A percentile compares a stretch with the other conserved stretches of the same genome.
These are phyloP conservation scores for Gypsophila paniculata DNA, from an alignment of 179 eudicot genomes.

Conservation along the genomic window DNA sequence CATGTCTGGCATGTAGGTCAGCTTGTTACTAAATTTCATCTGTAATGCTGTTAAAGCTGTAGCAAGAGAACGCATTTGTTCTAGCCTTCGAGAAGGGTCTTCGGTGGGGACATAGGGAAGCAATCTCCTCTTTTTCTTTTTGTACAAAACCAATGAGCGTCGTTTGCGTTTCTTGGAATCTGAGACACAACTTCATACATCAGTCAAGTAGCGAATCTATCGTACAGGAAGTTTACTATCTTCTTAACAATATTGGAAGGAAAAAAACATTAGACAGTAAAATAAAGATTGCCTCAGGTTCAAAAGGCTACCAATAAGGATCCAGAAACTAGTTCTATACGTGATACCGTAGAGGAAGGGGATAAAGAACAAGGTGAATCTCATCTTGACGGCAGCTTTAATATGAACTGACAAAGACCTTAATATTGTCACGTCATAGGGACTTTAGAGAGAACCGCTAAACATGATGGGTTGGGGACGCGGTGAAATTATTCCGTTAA, in stretches of 20 bases:
- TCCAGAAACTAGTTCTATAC: too few species aligned
- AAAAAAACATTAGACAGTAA: neutral
- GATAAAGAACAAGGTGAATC: too few species aligned
- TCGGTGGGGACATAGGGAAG: conserved; percentile 62
- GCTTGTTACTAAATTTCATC: conserved; percentile 64
- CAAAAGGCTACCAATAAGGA: too few species aligned
- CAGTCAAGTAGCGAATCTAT: conserved; percentile 13
- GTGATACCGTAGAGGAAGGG: neutral
- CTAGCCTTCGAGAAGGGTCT: conserved; percentile 53
- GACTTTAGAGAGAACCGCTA: neutral
- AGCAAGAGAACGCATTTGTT: conserved; percentile 83
- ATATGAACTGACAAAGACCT: too few species aligned
- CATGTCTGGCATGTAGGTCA: conserved; percentile 61
- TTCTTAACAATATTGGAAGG: neutral
- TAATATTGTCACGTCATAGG: neutral
- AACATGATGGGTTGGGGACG: neutral
- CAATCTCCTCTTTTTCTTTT: conserved; percentile 64
- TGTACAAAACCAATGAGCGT: conserved; percentile 58
- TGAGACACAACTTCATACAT: conserved; percentile 23
- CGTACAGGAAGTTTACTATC: neutral
- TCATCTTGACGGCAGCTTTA: too few species aligned
- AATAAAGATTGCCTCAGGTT: neutral
- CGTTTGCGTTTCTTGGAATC: conserved; percentile 69
- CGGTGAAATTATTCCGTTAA: neutral
- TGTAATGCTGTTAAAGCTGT: conserved; percentile 51